Evolutionary conservation across 805 yeast genomes (phyloP).

Genomic region (Osmozyma mogii): DNA sequence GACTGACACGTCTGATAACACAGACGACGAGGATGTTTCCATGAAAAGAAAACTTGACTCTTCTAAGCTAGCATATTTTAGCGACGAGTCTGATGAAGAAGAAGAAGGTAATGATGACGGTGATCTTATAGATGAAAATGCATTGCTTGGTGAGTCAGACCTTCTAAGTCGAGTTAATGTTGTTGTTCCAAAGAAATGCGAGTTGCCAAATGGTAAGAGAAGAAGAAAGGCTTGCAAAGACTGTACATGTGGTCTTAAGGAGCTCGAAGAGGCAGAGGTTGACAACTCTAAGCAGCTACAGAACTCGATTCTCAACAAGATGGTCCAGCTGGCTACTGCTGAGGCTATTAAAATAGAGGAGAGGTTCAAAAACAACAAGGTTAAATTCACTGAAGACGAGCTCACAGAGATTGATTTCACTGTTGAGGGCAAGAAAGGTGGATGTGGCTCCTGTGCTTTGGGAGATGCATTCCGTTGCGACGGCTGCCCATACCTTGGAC

Average conservation of each 20-base stretch:
- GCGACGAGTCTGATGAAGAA: conserved; percentile 43
- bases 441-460: conserved; percentile 93
- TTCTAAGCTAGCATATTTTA: conserved; percentile 47
- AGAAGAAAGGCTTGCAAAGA: conserved; percentile 95
- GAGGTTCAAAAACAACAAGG: conserved; percentile 27
- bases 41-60: conserved; percentile 38
- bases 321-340: conserved; percentile 44
- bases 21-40: conserved; percentile 31
- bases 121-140: conserved; percentile 44
- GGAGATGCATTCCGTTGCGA: conserved; percentile 99
- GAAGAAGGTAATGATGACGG: conserved; percentile 50
- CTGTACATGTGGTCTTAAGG: conserved; percentile 95
- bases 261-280: conserved; percentile 66
- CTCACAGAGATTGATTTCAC: conserved; percentile 91
- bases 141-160: conserved; percentile 25
- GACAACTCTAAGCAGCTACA: conserved; percentile 36
- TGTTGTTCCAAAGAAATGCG: conserved; percentile 54
- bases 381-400: conserved; percentile 58
- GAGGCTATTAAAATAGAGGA: conserved; percentile 51
- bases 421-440: conserved; percentile 93
- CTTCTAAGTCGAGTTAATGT: conserved; percentile 25
- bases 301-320: conserved; percentile 34
- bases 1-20: conserved; percentile 39
- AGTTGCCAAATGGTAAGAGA: conserved; percentile 42
- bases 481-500: conserved; percentile 94